These are phyloP conservation scores for Penicillium concentricum DNA, from an alignment of 2,329 filamentous ascomycete species.

Conservation along the genomic window DNA sequence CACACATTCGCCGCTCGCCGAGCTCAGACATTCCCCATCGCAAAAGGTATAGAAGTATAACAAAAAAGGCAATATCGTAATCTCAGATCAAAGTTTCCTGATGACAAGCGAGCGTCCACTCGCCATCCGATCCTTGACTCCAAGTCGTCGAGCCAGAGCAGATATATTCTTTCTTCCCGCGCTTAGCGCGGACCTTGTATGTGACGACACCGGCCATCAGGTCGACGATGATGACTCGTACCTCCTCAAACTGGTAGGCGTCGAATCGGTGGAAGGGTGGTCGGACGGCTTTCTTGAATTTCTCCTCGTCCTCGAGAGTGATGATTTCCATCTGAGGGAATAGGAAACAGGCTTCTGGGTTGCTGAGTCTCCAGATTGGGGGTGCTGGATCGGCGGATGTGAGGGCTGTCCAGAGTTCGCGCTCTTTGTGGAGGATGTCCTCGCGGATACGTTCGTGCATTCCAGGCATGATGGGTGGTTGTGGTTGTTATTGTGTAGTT, in stretches of 20 bases:
- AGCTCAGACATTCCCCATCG: background rate
- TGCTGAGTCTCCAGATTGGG: slow-evolving; percentile 34
- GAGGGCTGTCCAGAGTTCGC: slow-evolving; percentile 38
- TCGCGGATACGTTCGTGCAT: slow-evolving; percentile 41
- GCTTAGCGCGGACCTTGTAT: slow-evolving; percentile 32
- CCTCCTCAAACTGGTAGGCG: slow-evolving; percentile 29
- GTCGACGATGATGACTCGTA: slow-evolving; percentile 35
- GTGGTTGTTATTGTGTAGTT: background rate
- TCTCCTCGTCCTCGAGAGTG: slow-evolving; percentile 30
- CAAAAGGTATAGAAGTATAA: background rate
- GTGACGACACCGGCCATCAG: slow-evolving; percentile 38
- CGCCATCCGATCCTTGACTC: slow-evolving; percentile 39
- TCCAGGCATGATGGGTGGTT: slow-evolving; percentile 27
- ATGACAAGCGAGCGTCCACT: slow-evolving; percentile 38
- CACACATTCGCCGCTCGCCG: background rate
- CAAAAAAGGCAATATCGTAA: background rate
- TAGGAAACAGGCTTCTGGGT: slow-evolving; percentile 32
- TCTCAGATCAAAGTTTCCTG: slow-evolving; percentile 33
- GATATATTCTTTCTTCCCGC: slow-evolving; percentile 27
- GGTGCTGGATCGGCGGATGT: slow-evolving; percentile 38
- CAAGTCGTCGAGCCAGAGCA: slow-evolving; percentile 37
- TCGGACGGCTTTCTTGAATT: slow-evolving; percentile 26
- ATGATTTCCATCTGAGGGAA: slow-evolving; percentile 35
- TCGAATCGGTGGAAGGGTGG: slow-evolving; percentile 40
- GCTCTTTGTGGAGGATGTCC: slow-evolving; percentile 36